Evolutionary conservation across 2,329 filamentous ascomycete genomes (phyloP), one percentile per base, ranked within the genome.

Genomic region (Claviceps fusiformis): DNA sequence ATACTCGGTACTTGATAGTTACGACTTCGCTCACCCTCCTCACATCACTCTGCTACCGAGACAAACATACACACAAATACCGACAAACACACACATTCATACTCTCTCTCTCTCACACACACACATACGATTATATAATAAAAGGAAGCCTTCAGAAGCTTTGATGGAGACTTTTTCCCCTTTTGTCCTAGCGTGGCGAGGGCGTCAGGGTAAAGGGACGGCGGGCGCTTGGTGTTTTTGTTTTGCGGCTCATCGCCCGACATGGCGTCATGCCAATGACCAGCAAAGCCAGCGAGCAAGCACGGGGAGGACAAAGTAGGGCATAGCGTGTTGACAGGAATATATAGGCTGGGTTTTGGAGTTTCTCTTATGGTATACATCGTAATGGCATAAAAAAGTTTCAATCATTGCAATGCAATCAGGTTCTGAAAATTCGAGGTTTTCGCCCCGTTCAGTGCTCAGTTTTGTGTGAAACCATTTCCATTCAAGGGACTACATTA

Each of bases 321-420:
- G 35, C 56, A 54, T 57, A 60, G 48, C 55, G 48, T 48, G 47
- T 41, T 54, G 55, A 33, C 39, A 48, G 52, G 55, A 44, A 54
- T 47, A 48, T 56, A 56, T 56, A 56, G 58, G 53, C 56, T 55
- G 58, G 57, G 41, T 62, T 59, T 59, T 57, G 63, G 65, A 66
- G 66, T 67, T 68, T 59, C 37, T 66, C 59, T 61, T 62, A 51
- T 61, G 65, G 65, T 63, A 62, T 59, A 64, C 60, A 60, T 65
- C 62, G 61, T 68, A 68, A 68, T 68, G 66, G 65, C 64, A 62
- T 62, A 64, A n/a, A 41, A n/a, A 41, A 62, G 63, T 65, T 63
- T 62, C 44, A 49, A 52, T 11, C 11, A 52, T 33, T 17, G 43
- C 47, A n/a, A n/a, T 35, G 37, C 48, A 10, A 41, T 15, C 39